phyloP scores from a whole-genome alignment of 805 yeast genomes.

The Candida ipomoeae region DNA sequence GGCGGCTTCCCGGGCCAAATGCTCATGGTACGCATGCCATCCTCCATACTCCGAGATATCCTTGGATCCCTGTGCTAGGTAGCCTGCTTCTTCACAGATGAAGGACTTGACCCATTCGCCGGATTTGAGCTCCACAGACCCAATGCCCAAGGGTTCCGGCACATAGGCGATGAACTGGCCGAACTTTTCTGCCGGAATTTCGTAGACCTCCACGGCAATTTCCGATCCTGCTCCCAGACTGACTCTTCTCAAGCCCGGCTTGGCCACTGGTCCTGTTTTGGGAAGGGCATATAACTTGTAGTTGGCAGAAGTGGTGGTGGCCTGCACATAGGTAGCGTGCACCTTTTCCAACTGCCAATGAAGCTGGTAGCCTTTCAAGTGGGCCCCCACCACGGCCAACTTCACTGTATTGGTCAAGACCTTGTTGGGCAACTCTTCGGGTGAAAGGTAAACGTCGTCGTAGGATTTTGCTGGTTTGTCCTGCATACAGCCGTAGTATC shows the following conservation, averaged over 20 bases:
- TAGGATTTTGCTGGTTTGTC: conserved; percentile 30
- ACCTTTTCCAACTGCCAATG: conserved; percentile 92
- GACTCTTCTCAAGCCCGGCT: conserved; percentile 86
- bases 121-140: conserved; percentile 75
- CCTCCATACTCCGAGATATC: conserved; percentile 90
- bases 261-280: conserved; percentile 71
- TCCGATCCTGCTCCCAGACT: conserved; percentile 57
- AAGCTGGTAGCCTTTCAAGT: conserved; percentile 78
- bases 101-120: conserved; percentile 91
- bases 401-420: conserved; percentile 36
- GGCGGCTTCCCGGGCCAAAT: conserved; percentile 25
- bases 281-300: conserved; percentile 84
- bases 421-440: conserved; percentile 13
- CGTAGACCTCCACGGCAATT: conserved; percentile 77
- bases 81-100: conserved; percentile 90
- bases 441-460: conserved; percentile 44
- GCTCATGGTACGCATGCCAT: conserved; percentile 65
- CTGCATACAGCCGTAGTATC: conserved; percentile 55
- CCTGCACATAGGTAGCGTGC: conserved; percentile 63
- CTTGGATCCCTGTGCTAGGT: conserved; percentile 60
- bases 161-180: conserved; percentile 85
- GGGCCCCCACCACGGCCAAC: conserved; percentile 96
- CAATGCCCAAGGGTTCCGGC: conserved; percentile 94
- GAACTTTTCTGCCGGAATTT: conserved; percentile 71
- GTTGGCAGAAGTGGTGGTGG: conserved; percentile 64